These are phyloP conservation scores for Penicillium griseofulvum DNA, from an alignment of 2,329 filamentous ascomycete genomes.

Conservation along the genomic window DNA sequence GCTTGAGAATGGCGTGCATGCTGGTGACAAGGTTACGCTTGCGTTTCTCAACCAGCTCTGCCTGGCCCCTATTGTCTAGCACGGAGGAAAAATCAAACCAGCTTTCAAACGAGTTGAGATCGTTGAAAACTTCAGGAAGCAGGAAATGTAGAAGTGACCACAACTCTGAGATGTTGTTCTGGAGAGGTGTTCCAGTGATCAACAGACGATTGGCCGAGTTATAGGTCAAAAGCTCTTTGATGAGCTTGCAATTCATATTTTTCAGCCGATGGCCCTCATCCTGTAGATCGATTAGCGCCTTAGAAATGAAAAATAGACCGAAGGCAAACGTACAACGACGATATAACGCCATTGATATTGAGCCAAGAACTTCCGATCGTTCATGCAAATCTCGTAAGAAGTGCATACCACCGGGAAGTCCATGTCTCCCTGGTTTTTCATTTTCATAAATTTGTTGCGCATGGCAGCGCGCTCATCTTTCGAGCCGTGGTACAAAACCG, in stretches of 20 bases:
- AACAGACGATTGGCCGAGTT: constrained; percentile 85
- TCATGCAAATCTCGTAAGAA: constrained; percentile 93
- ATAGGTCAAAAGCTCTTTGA: constrained; percentile 83
- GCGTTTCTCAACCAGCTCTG: constrained; percentile 74
- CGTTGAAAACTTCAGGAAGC: constrained; percentile 86
- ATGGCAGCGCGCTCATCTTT: constrained; percentile 74
- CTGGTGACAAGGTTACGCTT: constrained; percentile 79
- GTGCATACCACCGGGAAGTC: constrained; percentile 91
- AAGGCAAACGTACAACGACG: constrained; percentile 67
- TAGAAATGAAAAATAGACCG: not conserved
- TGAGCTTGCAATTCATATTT: constrained; percentile 89
- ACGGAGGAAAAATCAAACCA: constrained; percentile 98
- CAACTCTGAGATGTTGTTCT: constrained; percentile 91
- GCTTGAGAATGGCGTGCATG: constrained; percentile 89
- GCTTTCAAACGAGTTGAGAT: constrained; percentile 86
- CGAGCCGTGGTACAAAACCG: constrained; percentile 85
- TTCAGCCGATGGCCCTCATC: constrained; percentile 97
- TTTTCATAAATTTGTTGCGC: constrained; percentile 68
- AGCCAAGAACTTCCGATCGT: constrained; percentile 76
- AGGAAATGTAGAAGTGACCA: constrained; percentile 96
- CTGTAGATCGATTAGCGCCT: constrained; percentile 40
- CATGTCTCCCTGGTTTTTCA: constrained; percentile 61
- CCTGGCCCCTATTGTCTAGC: constrained; percentile 74
- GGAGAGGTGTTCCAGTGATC: constrained; percentile 90
- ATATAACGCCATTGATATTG: constrained; percentile 96